Conservation (phyloP, 306 rosid genomes). For the Trifolium subterraneum region DNA sequence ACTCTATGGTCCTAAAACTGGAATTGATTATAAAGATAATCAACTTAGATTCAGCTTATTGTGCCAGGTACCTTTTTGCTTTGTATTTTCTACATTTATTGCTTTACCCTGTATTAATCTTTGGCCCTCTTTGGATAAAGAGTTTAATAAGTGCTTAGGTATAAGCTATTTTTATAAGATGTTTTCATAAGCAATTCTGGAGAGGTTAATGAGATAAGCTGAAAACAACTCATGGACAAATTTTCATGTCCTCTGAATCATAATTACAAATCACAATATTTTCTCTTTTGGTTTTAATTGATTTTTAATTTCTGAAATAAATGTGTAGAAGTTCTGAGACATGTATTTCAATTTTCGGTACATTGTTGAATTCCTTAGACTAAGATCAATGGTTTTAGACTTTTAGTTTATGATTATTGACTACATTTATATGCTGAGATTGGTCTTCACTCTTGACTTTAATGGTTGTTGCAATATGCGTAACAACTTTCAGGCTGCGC, state of each 20-base stretch:
- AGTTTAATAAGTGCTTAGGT: neutral
- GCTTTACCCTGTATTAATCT: neutral
- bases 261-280: neutral
- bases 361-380: conserved; percentile 19
- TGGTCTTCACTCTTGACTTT: too few relatives aligned
- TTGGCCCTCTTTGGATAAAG: too few relatives aligned
- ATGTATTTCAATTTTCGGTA: conserved; percentile 7
- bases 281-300: neutral
- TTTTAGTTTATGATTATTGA: neutral
- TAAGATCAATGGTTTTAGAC: neutral
- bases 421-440: neutral
- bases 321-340: neutral
- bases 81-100: neutral
- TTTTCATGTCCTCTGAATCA: neutral
- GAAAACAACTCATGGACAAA: neutral
- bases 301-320: too few relatives aligned
- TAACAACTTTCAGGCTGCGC: conserved; percentile 69
- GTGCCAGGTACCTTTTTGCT: conserved; percentile 58
- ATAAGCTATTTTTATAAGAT: too few relatives aligned
- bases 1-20: conserved; percentile 72
- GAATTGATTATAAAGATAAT: conserved; percentile 72
- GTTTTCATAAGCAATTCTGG: neutral
- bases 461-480: conserved; percentile 5
- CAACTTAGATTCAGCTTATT: conserved; percentile 75
- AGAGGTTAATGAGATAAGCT: neutral